Base-by-base conservation (phyloP, 2,329 filamentous ascomycete genomes). In the Herpotrichia juniperi region DNA sequence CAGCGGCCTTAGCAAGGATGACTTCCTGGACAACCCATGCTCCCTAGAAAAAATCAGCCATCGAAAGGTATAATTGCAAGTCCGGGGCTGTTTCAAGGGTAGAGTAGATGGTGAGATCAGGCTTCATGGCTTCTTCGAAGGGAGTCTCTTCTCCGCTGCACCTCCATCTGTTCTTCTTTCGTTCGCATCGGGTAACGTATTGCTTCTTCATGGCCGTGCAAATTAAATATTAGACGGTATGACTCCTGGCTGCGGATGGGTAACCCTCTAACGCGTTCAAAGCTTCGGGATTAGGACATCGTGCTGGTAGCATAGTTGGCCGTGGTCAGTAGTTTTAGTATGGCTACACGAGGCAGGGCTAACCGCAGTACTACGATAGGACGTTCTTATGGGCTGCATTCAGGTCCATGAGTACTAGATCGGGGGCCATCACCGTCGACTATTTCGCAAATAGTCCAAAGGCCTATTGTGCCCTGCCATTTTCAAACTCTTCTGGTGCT, bases 381-480 rank as follows among this genome's bases (percentile, higher is more conserved):
- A n/a, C n/a, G n/a, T n/a, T n/a, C n/a, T n/a, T n/a, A n/a, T n/a
- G n/a, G n/a, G n/a, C n/a, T n/a, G n/a, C n/a, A n/a, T n/a, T n/a
- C n/a, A n/a, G n/a, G n/a, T n/a, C n/a, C n/a, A n/a, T n/a, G n/a
- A n/a, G n/a, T n/a, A n/a, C n/a, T n/a, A n/a, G n/a, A n/a, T n/a
- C n/a, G 24, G 22, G 16, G 30, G 21, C 5, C 4, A 6, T 7
- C 17, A 19, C 3, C 3, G 22, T 31, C 24, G 3, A 17, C 12
- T 19, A 56, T 42, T 12, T 51, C 46, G 28, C 53, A 56, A 31
- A 56, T 42, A 4, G 49, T 49, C 53, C 42, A 28, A 56, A 56
- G 1, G 48, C 44, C 17, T 46, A 42, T 25, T 50, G 34, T 4
- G 45, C 53, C 19, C 26, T 30, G 24, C 32, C 39, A 22, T 49